Conservation (phyloP, 2,329 filamentous ascomycete genomes). For the Pseudocercospora macadamiae region DNA sequence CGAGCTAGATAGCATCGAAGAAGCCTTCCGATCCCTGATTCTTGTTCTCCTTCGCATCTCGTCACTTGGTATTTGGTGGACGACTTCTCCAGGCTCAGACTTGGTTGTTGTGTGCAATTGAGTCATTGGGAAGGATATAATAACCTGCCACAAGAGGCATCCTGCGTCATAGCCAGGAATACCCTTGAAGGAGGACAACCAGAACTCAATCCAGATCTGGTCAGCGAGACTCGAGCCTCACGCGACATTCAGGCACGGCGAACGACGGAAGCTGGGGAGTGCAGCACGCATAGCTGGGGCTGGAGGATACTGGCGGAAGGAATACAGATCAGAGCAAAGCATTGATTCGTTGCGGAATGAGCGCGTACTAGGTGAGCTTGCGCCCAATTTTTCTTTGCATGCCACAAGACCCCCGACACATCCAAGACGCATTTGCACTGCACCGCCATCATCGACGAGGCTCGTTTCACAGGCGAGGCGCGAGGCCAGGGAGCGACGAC, state of each 20-base stretch:
- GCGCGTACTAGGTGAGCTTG: conserved; percentile 3
- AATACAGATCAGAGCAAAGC: background rate
- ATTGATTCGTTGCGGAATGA: background rate
- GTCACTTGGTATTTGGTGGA: background rate
- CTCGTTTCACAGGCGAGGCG: background rate
- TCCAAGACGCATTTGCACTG: background rate
- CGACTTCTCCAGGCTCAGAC: background rate
- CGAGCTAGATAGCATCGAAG: conserved; percentile 2
- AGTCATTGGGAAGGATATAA: conserved; percentile 4
- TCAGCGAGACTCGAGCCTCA: background rate
- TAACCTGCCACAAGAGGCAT: background rate
- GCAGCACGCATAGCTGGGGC: background rate
- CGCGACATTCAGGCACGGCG: conserved; percentile 6
- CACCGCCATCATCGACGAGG: too few species aligned
- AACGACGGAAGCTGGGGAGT: conserved; percentile 3
- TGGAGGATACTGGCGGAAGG: background rate
- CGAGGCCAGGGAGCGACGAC: conserved; percentile 5
- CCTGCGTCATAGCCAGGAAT: conserved; percentile 6
- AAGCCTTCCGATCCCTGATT: background rate
- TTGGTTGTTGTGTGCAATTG: conserved; percentile 1
- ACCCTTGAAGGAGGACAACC: background rate
- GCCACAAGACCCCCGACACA: background rate
- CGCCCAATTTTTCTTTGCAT: background rate
- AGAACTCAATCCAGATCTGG: conserved; percentile 3
- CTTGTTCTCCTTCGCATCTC: conserved; percentile 6